Base-by-base conservation (phyloP, 768 basidiomycete genomes). In the Pisolithus sp. region DNA sequence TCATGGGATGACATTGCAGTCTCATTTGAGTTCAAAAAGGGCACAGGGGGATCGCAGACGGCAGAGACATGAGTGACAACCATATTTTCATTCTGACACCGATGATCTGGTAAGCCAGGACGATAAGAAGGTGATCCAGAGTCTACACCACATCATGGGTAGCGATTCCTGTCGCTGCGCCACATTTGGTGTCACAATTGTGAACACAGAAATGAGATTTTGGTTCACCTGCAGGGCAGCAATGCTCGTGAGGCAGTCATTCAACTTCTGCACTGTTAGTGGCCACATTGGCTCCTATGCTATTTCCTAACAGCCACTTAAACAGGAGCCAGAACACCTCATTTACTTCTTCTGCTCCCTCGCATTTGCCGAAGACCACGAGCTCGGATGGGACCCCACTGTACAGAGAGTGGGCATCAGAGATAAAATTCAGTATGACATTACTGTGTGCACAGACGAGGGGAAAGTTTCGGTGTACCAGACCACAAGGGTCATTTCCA, bases 311-410 rank as follows among this genome's bases (percentile, higher is more conserved):
- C 2, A 2, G 26, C 21, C 20, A 2, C 26, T 3, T 44, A 4
- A 44, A 44, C 24, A 44, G 23, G 18, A 15, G 5, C 12, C 46
- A 20, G 26, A 15, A 17, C 46, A 18, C 7, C 18, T 51, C 5
- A 44, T 51, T 6, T 38, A 44, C 31, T 34, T 41, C 31, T 28
- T 51, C 18, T 44, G 39, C n/a, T 2, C n/a, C 10, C 20, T 44
- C 5, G 34, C 41, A 4, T 51, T 42, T 36, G 50, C 41, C 2
- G 40, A 42, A 1, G 31, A 37, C 40, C 40, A 41, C 18, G 50
- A 51, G 17, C 41, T 42, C 2, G 50, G 50, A 13, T 51, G 50
- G 50, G 50, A 51, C 20, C 50, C 50, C 3, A 51, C 13, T 15
- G 20, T 41, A 15, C 17, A 23, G 21, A 8, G 28, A 7, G 49